Percentiles rank a stretch among this genome's conserved stretches.
These are phyloP conservation scores for Lentinus tigrinus DNA, from an alignment of 768 basidiomycete genomes.

Conservation along the genomic window DNA sequence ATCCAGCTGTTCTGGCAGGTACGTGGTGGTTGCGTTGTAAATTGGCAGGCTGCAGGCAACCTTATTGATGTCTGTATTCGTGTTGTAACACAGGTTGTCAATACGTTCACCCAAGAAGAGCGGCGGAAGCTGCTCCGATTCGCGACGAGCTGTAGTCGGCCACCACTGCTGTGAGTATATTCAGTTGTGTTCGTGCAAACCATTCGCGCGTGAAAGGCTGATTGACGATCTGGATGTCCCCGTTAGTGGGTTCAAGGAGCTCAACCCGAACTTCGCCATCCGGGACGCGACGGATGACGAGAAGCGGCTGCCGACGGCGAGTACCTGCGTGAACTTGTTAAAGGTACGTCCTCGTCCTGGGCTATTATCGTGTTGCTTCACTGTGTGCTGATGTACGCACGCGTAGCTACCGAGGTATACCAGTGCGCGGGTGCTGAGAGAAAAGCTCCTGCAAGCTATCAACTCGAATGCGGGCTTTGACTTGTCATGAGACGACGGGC, in stretches of 20 bases:
- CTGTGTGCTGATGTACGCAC: not conserved
- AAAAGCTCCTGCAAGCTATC: slow-evolving; percentile 85
- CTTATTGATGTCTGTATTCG: too few relatives aligned
- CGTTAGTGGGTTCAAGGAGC: slow-evolving; percentile 76
- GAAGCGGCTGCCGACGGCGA: slow-evolving; percentile 67
- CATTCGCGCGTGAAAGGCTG: too few relatives aligned
- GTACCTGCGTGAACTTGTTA: slow-evolving; percentile 90
- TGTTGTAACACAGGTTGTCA: slow-evolving; percentile 57
- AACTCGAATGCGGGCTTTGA: slow-evolving; percentile 90
- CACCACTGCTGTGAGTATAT: slow-evolving; percentile 72
- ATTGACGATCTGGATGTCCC: not conserved
- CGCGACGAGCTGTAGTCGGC: slow-evolving; percentile 89
- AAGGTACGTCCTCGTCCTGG: slow-evolving; percentile 51
- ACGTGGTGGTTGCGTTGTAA: slow-evolving; percentile 18
- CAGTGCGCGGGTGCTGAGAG: slow-evolving; percentile 59
- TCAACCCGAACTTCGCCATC: slow-evolving; percentile 87
- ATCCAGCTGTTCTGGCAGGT: slow-evolving; percentile 85
- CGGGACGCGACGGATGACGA: slow-evolving; percentile 77
- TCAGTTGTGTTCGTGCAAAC: not conserved
- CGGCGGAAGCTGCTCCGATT: slow-evolving; percentile 79
- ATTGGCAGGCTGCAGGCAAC: not conserved
- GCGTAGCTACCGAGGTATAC: slow-evolving; percentile 68
- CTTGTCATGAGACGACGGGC: slow-evolving; percentile 57
- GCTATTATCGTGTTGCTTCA: not conserved
- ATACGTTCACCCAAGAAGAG: slow-evolving; percentile 78